Evolutionary conservation across 1,284 basidiomycete species (phyloP), one percentile per base, ranked within the genome.

Genomic region (Grifola frondosa): DNA sequence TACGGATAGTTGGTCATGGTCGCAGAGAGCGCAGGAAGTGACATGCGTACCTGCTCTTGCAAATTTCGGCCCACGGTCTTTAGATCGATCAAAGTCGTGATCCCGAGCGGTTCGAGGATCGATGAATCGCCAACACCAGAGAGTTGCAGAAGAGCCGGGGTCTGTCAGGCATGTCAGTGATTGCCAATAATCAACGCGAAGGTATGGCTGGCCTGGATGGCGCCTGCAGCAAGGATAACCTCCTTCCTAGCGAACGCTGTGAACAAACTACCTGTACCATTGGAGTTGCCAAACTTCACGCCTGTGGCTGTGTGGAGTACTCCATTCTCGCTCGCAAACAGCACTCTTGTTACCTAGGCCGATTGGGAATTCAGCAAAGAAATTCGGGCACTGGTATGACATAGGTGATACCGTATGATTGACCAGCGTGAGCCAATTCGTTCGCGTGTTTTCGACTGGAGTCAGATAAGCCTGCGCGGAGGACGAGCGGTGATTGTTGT

Each of bases 141-240:
- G 3, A 69, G 64, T 50, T 74, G 71, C 15, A 75, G 62, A 6
- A 74, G 55, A 3, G 62, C 64, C 2, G 71, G 69, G 3, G 66
- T 66, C 61, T 69, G 31, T 13, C 32, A 16, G 24, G 25, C 7
- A 9, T 15, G 19, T 26, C 8, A 29, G 7, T 10, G 12, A 36
- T 23, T 21, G 23, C n/a, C n/a, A n/a, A n/a, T 8, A 7, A 26
- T 10, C 16, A n/a, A 13, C 6, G 11, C 8, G 11, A 28, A 12
- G 19, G 11, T 21, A 6, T 8, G 23, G 21, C 39, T n/a, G 26
- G 46, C 46, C 40, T 54, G 48, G 35, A 62, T 61, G 5, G 59
- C 56, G 12, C 61, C 84, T 13, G 75, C 79, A 10, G 71, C 65
- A 11, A 84, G 53, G 30, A 83, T 70, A 24, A 81, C 77, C 54